Evolutionary conservation across 345 rosid genomes (phyloP).

Genomic region (Barbarea vulgaris): DNA sequence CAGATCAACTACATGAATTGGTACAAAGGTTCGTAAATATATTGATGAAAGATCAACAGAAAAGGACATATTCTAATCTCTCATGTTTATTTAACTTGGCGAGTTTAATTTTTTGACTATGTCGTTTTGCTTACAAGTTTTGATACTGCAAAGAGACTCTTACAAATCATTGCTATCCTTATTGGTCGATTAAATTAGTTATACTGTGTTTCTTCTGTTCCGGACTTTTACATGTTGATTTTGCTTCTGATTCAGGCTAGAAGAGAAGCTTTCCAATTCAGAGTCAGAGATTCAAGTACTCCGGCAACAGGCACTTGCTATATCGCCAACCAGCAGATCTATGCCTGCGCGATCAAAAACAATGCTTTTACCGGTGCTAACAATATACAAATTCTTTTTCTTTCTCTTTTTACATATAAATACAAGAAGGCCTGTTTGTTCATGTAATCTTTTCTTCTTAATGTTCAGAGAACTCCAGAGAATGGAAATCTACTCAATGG

Average conservation of each 20-base stretch:
- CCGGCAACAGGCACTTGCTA: slow-evolving; percentile 92
- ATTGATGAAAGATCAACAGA: background rate
- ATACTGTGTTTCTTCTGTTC: background rate
- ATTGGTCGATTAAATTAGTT: background rate
- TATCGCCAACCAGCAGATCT: slow-evolving; percentile 91
- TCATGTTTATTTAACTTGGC: slow-evolving; percentile 9
- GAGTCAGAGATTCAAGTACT: slow-evolving; percentile 99
- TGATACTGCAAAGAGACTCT: slow-evolving; percentile 4
- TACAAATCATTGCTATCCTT: slow-evolving; percentile 11
- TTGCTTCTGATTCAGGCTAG: slow-evolving; percentile 59
- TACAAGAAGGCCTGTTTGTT: slow-evolving; percentile 24
- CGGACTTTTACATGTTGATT: slow-evolving; percentile 23
- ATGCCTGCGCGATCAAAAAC: slow-evolving; percentile 70
- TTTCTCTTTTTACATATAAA: slow-evolving; percentile 6
- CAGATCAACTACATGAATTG: slow-evolving; percentile 94
- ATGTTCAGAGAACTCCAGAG: slow-evolving; percentile 87
- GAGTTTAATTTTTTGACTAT: slow-evolving; percentile 10
- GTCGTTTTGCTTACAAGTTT: slow-evolving; percentile 5
- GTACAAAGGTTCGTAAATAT: slow-evolving; percentile 80
- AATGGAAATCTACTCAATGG: slow-evolving; percentile 74
- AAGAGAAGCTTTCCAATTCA: slow-evolving; percentile 93
- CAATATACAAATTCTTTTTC: slow-evolving; percentile 9
- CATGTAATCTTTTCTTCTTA: slow-evolving; percentile 34
- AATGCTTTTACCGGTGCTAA: slow-evolving; percentile 67
- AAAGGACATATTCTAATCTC: background rate